phyloP scores from a whole-genome alignment of 148 eudicot species.

The Chenopodium berlandieri region DNA sequence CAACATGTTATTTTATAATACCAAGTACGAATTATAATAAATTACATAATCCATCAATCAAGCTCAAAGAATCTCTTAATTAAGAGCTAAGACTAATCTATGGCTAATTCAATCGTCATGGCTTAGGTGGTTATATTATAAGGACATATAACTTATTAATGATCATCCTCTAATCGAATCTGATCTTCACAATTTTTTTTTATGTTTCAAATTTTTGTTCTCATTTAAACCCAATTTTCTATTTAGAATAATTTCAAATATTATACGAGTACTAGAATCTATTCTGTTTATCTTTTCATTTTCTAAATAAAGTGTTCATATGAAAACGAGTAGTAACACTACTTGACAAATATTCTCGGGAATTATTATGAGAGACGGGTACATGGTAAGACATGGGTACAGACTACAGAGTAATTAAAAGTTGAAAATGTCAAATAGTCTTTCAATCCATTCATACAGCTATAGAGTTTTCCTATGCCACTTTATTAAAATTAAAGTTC shows the following conservation, averaged over 20 bases:
- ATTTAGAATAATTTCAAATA: not conserved
- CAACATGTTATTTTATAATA: conserved; percentile 1
- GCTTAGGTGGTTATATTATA: conserved; percentile 4
- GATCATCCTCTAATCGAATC: not conserved
- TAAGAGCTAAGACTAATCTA: not conserved
- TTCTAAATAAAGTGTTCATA: too few relatives aligned
- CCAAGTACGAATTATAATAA: not conserved
- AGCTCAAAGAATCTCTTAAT: conserved; percentile 5
- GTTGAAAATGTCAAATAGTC: not conserved
- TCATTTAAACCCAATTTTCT: not conserved
- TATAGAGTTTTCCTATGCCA: not conserved
- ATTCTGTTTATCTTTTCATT: not conserved
- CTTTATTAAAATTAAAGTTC: not conserved
- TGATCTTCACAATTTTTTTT: not conserved
- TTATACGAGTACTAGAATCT: too few relatives aligned
- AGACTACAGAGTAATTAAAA: too few relatives aligned
- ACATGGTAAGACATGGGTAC: too few relatives aligned
- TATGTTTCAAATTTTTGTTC: not conserved
- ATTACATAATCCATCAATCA: not conserved
- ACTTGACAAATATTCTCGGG: too few relatives aligned
- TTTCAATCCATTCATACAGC: not conserved
- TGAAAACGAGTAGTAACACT: too few relatives aligned
- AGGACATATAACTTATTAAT: not conserved
- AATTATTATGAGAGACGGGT: too few relatives aligned
- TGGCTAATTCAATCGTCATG: not conserved